phyloP scores from a whole-genome alignment of 257 asterid genomes.

The Hygrophila difformis region DNA sequence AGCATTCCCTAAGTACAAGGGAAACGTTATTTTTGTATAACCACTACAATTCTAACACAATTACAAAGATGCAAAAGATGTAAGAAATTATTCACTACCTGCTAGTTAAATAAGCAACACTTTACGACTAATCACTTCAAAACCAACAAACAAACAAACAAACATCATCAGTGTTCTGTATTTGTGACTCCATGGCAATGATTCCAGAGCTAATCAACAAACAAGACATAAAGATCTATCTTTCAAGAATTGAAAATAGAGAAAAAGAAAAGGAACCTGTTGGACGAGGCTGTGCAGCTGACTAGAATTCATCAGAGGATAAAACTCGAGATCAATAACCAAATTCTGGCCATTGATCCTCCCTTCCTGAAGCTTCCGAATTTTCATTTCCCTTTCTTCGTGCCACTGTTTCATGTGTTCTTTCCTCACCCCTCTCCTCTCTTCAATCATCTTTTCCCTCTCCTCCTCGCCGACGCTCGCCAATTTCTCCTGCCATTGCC shows the following conservation, averaged over 20 bases:
- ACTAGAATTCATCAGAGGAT: constrained; percentile 57
- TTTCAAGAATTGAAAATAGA: too few species aligned
- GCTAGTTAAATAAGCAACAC: too few species aligned
- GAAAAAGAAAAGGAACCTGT: constrained; percentile 41
- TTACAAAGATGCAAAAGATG: too few species aligned
- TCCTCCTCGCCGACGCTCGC: constrained; percentile 48
- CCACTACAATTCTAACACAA: too few species aligned
- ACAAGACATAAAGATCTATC: too few species aligned
- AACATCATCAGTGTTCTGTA: neutral
- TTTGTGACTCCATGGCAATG: neutral
- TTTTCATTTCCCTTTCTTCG: constrained; percentile 51
- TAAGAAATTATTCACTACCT: too few species aligned
- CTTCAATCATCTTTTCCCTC: constrained; percentile 51
- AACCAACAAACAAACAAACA: neutral
- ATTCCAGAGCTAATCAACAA: neutral
- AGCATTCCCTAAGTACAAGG: too few species aligned
- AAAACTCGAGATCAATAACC: constrained; percentile 79
- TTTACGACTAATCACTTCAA: too few species aligned
- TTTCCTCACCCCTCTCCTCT: constrained; percentile 41
- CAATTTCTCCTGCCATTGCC: constrained; percentile 73
- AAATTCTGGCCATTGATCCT: constrained; percentile 60
- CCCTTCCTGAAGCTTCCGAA: constrained; percentile 51
- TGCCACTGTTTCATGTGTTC: constrained; percentile 61
- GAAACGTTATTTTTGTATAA: too few species aligned
- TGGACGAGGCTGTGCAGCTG: constrained; percentile 84